Conservation (phyloP, 2,329 filamentous ascomycete species). For the Alternaria alternata region DNA sequence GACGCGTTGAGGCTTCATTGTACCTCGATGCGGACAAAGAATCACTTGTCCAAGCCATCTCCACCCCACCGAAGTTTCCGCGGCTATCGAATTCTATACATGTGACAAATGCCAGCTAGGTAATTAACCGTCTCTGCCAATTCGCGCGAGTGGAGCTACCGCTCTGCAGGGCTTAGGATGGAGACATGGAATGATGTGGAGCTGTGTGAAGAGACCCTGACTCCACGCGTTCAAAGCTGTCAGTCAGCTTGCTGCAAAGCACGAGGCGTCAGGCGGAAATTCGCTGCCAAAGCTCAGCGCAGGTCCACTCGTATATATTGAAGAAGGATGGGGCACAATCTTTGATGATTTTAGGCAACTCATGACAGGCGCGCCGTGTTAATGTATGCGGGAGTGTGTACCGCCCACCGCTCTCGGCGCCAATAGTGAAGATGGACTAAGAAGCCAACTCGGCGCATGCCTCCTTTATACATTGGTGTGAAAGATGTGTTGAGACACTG, state of each 20-base stretch:
- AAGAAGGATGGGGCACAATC: not conserved
- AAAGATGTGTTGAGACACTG: not conserved
- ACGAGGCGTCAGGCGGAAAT: not conserved
- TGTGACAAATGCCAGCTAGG: conserved; percentile 13
- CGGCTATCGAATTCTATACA: conserved; percentile 15
- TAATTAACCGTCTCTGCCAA: conserved; percentile 19
- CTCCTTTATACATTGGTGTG: not conserved
- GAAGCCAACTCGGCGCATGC: not conserved
- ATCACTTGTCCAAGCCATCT: conserved; percentile 8
- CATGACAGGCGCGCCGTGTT: not conserved
- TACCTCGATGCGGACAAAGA: conserved; percentile 4
- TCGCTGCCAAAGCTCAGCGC: not conserved
- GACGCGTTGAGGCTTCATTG: conserved; percentile 3
- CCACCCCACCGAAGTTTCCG: not conserved
- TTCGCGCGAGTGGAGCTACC: conserved; percentile 12
- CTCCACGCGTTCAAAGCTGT: conserved; percentile 5
- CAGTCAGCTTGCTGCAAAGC: not conserved
- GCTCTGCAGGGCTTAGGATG: conserved; percentile 1
- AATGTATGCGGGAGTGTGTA: not conserved
- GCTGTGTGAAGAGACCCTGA: conserved; percentile 4
- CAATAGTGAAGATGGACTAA: not conserved
- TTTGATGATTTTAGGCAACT: not conserved
- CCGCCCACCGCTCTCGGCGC: conserved; percentile 7
- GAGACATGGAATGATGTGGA: conserved; percentile 4
- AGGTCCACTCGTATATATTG: not conserved